phyloP scores from a whole-genome alignment of 441 rosid species.

The Capsella rubella region DNA sequence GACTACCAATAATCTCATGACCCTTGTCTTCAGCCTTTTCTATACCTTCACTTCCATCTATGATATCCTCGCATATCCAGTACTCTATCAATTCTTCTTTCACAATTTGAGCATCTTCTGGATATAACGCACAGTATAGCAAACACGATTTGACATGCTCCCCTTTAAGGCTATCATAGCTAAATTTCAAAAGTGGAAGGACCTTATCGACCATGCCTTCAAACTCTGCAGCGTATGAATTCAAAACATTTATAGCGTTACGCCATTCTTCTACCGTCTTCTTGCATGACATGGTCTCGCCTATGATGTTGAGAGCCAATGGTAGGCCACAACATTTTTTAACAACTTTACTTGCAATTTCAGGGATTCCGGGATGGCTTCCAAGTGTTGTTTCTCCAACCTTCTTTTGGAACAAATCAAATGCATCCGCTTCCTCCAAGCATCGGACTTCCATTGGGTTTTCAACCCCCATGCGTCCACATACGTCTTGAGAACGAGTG shows the following conservation, averaged over 20 bases:
- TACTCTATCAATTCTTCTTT: background rate
- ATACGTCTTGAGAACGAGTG: background rate
- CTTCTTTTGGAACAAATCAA: slow-evolving; percentile 15
- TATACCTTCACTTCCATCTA: slow-evolving; percentile 19
- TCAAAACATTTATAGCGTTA: background rate
- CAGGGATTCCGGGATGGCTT: background rate
- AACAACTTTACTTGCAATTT: slow-evolving; percentile 19
- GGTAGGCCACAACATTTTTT: slow-evolving; percentile 17
- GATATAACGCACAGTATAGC: slow-evolving; percentile 35
- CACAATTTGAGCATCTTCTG: slow-evolving; percentile 24
- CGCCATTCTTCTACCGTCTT: background rate
- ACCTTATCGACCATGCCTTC: slow-evolving; percentile 19
- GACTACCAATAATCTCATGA: slow-evolving; percentile 29
- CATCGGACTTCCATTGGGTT: slow-evolving; percentile 18
- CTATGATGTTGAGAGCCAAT: slow-evolving; percentile 27
- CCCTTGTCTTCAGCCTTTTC: background rate
- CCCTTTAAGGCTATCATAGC: slow-evolving; percentile 35
- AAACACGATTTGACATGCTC: background rate
- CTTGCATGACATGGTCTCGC: slow-evolving; percentile 28
- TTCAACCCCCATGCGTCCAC: background rate
- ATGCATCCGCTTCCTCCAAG: background rate
- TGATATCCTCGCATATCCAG: slow-evolving; percentile 4
- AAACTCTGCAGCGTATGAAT: background rate
- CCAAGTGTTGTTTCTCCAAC: slow-evolving; percentile 15
- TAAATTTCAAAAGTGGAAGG: slow-evolving; percentile 41